Evolutionary conservation across 1,284 basidiomycete species (phyloP).

Genomic region (Mycena citricolor): DNA sequence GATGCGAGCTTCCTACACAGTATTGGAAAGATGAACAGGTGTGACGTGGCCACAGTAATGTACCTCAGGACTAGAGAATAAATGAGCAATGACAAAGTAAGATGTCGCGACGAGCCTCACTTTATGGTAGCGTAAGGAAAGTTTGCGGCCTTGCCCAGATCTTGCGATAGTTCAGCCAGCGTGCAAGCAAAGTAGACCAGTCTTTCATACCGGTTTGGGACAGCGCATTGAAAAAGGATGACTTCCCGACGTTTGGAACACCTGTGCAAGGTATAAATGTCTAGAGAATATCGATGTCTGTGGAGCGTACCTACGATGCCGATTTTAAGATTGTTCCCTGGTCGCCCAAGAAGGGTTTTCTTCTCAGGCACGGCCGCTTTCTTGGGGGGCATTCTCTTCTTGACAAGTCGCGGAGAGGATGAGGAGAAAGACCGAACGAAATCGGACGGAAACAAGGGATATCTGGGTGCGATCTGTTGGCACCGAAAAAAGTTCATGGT

Average conservation of each 20-base stretch:
- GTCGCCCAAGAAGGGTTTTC: constrained; percentile 84
- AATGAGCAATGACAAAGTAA: constrained; percentile 13
- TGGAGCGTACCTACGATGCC: constrained; percentile 90
- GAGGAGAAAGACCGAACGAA: constrained; percentile 8
- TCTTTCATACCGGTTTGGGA: constrained; percentile 74
- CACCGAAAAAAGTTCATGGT: no score
- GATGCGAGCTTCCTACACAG: constrained; percentile 78
- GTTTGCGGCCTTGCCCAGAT: constrained; percentile 97
- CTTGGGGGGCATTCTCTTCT: constrained; percentile 82
- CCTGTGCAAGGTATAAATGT: constrained; percentile 55
- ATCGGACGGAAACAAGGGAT: not conserved
- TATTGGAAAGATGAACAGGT: not conserved
- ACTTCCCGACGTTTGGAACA: constrained; percentile 93
- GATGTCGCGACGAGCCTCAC: constrained; percentile 19
- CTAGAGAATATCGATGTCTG: no score
- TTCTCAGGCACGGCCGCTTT: constrained; percentile 76
- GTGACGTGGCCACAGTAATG: no score
- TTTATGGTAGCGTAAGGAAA: constrained; percentile 96
- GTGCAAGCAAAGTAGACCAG: constrained; percentile 3
- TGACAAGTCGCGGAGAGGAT: constrained; percentile 16
- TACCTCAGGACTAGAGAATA: constrained; percentile 21
- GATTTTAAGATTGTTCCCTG: constrained; percentile 92
- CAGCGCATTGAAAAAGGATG: constrained; percentile 93
- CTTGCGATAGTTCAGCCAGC: constrained; percentile 38
- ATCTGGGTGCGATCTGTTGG: no score